Base-by-base conservation (phyloP, 768 basidiomycete species). In the Suillus tomentosus region DNA sequence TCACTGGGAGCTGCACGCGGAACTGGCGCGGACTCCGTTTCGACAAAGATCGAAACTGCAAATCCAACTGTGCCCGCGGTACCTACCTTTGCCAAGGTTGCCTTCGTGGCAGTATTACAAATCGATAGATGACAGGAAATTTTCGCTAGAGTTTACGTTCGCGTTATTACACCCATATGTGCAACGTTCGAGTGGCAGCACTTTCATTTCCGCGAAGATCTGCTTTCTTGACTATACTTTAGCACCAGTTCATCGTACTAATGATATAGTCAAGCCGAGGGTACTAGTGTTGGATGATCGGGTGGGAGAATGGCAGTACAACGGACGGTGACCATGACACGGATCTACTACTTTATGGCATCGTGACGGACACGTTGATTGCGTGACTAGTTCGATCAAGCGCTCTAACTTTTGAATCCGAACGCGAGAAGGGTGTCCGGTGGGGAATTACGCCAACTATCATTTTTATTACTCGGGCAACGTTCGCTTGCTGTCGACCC, bases 201-300 rank as follows among this genome's bases (percentile, higher is more conserved):
- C 53, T n/a, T 54, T 54, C 53, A 54, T 54, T 54, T 54, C 53
- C 19, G 53, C 3, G 19, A 54, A 54, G 53, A 36, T 54, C 19
- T 54, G 17, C 17, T 19, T 34, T 31, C 51, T 53, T 10, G 17
- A 36, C 31, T 37, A 19, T 54, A 34, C 53, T 54, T 19, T 2
- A 54, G 53, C 31, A 54, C 31, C 24, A 34, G 19, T 6, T 13
- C 53, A 54, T 54, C 10, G 19, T n/a, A 17, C 53, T 19, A 34
- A 34, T 53, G 9, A 53, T 53, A 17, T 31, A 19, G 4, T 17
- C 51, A 31, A 17, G 15, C 27, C 4, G 27, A 34, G 51, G 10
- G n/a, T 13, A 8, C 2, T 50, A n/a, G 19, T 34, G 31, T n/a
- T 54, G 53, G 50, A 50, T 15, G 50, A 48, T 48, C 50, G 31